Base-by-base conservation (phyloP, 75 land plant genomes). In the Ceratopteris richardii region DNA sequence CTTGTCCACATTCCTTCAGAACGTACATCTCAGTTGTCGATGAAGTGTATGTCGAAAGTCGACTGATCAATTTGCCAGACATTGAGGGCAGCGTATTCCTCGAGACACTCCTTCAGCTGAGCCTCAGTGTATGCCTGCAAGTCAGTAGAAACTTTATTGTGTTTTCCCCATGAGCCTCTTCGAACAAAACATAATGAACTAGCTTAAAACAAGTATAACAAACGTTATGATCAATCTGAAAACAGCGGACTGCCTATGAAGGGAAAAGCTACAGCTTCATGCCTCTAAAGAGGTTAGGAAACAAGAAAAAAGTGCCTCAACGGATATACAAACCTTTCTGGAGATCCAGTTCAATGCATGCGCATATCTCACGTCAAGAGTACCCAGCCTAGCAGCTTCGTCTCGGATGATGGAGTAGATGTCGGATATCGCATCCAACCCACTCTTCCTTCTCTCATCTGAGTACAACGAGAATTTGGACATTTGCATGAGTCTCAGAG, bases 31-130 rank as follows among this genome's bases (percentile, higher is more conserved):
- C 60, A 91, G 28, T 80, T 82, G 67, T 91, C 97, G 61, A 93
- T 86, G 63, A 93, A 93, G 25, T 73, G 90, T 33, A 93, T 82
- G 51, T 85, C 84, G 57, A 93, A 88, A 14, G 90, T 85, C 58
- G 71, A 70, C 11, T 90, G 95, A 71, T 88, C 84, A 31, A 93
- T 88, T 63, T 88, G 98, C 98, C 98, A 93, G 47, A 93, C 98
- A 62, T 93, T 89, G 23, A 93, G 60, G n/a, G 84, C 81, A 57
- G 98, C 98, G 76, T 93, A 93, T 54, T 93, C 98, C 71, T 93
- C 98, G 29, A 93, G 63, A 60, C 98, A 93, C 66, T 93, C 84
- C 60, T 88, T 88, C 52, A 93, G 66, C 55, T 93, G 98, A 44
- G 96, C 98, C 67, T 93, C 96, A 19, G 90, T 85, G 60, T 88